Base-by-base conservation (phyloP, 257 asterid species). In the Ligustrum vulgare region DNA sequence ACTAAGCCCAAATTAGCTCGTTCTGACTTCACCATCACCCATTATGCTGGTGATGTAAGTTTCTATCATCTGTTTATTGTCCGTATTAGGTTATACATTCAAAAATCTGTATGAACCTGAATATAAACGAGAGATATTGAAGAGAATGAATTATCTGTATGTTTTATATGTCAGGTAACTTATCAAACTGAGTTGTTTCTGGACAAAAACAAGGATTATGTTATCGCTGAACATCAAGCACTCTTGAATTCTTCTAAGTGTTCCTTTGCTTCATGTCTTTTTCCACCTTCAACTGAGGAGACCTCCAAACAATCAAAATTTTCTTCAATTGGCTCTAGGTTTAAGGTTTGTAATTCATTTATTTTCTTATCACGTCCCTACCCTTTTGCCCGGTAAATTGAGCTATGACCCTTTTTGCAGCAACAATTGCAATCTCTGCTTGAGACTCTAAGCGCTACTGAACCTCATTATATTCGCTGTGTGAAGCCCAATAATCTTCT, bases 11-110 rank as follows among this genome's bases (percentile, higher is more conserved):
- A 93, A 85, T 81, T 95, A 82, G 82, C 98, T 62, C 98, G 97
- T 81, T 86, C 98, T 56, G 98, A 95, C 84, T 95, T 95, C 85
- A 93, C 99, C 75, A 84, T 95, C 69, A 86, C 83, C 71, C 99
- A 95, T 81, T 95, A 95, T 78, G 99, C 99, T 82, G 99, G 99
- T 77, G 99, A 93, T 77, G 99, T 95, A 88, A 84, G 98, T 87
- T 69, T 78, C 68, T 12, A 32, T 73, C 67, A 60, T 60, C 67
- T 83, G 12, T 54, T 28, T 60, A 60, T 60, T 9, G 54, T 8
- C 68, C 22, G 65, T 43, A 37, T 43, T 34, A 13, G 56, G 12
- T 0, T 77, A 43, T 45, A 45, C 76, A 43, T 39, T 77, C 35
- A 76, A 62, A 54, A 10, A 34, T 74, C 62, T 37, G 25, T 33